phyloP scores from a whole-genome alignment of 257 asterid genomes.

The Solanum gracilifrons region DNA sequence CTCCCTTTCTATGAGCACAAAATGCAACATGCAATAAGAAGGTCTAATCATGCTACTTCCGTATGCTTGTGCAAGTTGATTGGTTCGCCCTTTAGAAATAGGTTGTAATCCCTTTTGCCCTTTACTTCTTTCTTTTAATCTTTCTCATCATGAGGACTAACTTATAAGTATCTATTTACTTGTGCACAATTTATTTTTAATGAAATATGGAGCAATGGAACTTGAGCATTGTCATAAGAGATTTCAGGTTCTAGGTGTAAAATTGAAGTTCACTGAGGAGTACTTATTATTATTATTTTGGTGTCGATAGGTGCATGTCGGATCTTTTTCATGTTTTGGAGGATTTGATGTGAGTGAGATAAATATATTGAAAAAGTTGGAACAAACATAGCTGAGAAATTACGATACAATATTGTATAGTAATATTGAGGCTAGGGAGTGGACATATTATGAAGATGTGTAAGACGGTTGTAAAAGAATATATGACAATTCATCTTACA shows the following conservation, averaged over 20 bases:
- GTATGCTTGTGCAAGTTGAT: no score
- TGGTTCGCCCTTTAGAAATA: no score
- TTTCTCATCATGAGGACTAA: neutral
- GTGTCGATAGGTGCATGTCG: no score
- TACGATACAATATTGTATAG: neutral
- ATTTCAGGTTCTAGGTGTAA: neutral
- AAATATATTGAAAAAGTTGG: neutral
- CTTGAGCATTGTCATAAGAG: neutral
- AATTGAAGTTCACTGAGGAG: neutral
- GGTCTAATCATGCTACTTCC: no score
- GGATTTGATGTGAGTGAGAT: neutral
- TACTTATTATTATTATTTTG: neutral
- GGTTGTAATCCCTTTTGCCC: neutral
- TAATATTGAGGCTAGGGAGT: neutral
- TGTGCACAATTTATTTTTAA: neutral
- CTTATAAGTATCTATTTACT: neutral
- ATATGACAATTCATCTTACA: neutral
- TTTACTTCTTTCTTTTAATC: no score
- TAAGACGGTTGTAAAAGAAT: no score
- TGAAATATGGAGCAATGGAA: neutral
- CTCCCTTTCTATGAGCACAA: slow-evolving; percentile 28
- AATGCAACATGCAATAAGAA: neutral
- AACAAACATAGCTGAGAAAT: neutral
- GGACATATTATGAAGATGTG: no score
- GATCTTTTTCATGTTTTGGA: neutral